Evolutionary conservation across 2,329 filamentous ascomycete species (phyloP), one percentile per base, ranked within the genome.

Genomic region (Pseudogymnoascus sp.): DNA sequence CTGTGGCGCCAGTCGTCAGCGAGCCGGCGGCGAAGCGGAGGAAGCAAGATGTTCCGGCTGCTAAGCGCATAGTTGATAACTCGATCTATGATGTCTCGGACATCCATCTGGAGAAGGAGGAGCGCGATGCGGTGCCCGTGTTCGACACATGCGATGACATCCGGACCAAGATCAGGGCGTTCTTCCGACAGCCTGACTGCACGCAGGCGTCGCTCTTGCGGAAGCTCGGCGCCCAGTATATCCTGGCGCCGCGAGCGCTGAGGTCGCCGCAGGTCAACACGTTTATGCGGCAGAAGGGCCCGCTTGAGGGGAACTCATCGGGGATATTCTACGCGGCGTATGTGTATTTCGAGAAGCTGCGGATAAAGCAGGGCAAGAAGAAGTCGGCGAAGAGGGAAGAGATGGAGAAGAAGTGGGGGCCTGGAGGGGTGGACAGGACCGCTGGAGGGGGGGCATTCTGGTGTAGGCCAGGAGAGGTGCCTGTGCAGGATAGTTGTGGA

Each of bases 91-190:
- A 82, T 66, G 73, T 82, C 19, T 72, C 74, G 35, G 72, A 66
- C 14, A 71, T 85, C 29, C 61, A 70, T 7, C 74, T 86, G 0
- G 72, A 75, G 0, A 79, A 80, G 11, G 82, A 86, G 70, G 77
- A 76, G 0, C 68, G 72, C 0, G 75, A 76, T 35, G 68, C 64
- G 0, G 81, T 86, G 6, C 72, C 74, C 0, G 73, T 86, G 33
- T 86, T 75, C 68, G 82, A 86, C 65, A 82, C 79, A 4, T 86
- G 83, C 72, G 80, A 86, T 66, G 81, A 82, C 61, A 70, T 86
- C 13, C 79, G 84, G 56, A 78, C 76, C 70, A 86, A 86, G 74
- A 84, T 86, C 68, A 76, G 76, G 26, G 77, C 77, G 0, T 73
- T 81, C 64, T 74, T 86, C 8, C 70, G 72, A n/a, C 74, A 78